Conservation (phyloP, 495 filamentous ascomycete species). For the Hypoxylon crocopeplum region DNA sequence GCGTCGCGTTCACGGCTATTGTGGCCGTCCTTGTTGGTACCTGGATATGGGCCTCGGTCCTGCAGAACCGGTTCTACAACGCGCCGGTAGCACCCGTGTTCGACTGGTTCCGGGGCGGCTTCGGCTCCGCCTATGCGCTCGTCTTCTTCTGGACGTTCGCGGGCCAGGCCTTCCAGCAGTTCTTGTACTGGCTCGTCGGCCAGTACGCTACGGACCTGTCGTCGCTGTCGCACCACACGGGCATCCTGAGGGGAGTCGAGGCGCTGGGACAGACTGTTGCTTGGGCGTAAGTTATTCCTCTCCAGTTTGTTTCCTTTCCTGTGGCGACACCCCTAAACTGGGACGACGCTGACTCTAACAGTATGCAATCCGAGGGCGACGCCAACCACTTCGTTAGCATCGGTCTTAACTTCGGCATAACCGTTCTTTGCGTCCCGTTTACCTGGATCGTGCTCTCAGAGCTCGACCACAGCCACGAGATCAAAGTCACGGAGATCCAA, state of each 20-base stretch:
- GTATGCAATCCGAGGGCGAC: slow-evolving; percentile 44
- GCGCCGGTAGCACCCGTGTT: slow-evolving; percentile 31
- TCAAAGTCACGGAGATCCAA: slow-evolving; percentile 25
- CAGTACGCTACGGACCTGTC: slow-evolving; percentile 43
- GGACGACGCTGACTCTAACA: slow-evolving; percentile 8
- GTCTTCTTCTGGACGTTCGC: slow-evolving; percentile 47
- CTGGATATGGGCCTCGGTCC: slow-evolving; percentile 42
- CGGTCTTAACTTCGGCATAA: slow-evolving; percentile 44
- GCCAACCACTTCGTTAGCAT: slow-evolving; percentile 44
- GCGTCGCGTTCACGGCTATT: slow-evolving; percentile 35
- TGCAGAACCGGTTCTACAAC: slow-evolving; percentile 41
- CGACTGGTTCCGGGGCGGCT: slow-evolving; percentile 42
- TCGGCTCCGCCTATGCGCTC: slow-evolving; percentile 38
- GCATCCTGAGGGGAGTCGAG: slow-evolving; percentile 42
- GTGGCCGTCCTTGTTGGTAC: slow-evolving; percentile 39
- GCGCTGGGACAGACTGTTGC: slow-evolving; percentile 44
- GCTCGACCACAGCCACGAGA: slow-evolving; percentile 33
- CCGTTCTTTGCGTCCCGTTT: slow-evolving; percentile 39
- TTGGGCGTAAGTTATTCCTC: slow-evolving; percentile 40
- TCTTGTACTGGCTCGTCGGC: slow-evolving; percentile 43
- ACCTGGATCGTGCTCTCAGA: slow-evolving; percentile 44
- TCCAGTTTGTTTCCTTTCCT: too few relatives aligned
- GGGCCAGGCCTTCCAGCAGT: slow-evolving; percentile 45
- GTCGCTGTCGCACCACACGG: slow-evolving; percentile 37
- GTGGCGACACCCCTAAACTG: not conserved